phyloP scores from a whole-genome alignment of 164 flowering plant genomes.

The Dillenia turbinata region DNA sequence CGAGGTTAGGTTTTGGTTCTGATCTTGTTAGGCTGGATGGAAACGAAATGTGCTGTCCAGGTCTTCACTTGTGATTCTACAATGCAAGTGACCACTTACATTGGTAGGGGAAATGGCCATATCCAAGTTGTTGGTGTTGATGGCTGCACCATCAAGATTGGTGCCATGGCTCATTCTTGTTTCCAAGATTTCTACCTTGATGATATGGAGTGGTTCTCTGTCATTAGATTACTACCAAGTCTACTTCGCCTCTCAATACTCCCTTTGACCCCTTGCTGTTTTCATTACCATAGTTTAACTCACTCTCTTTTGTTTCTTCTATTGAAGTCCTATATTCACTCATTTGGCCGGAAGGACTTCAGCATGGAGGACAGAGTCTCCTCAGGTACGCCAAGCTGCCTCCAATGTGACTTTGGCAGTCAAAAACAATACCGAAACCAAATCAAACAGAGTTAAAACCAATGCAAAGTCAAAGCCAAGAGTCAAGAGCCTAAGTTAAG shows the following conservation, averaged over 20 bases:
- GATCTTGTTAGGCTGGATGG: slow-evolving; percentile 80
- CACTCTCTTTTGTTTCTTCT: not conserved
- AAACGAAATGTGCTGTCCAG: slow-evolving; percentile 82
- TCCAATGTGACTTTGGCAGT: slow-evolving; percentile 43
- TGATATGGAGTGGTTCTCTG: slow-evolving; percentile 82
- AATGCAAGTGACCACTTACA: slow-evolving; percentile 75
- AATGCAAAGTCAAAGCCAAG: no score
- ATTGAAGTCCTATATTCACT: slow-evolving; percentile 63
- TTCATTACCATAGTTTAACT: no score
- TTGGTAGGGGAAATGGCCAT: slow-evolving; percentile 74
- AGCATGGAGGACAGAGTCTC: slow-evolving; percentile 69
- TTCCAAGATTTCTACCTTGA: slow-evolving; percentile 55
- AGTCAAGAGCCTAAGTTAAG: no score
- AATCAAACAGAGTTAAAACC: no score
- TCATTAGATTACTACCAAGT: no score
- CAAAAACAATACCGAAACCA: no score
- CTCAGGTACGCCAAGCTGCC: slow-evolving; percentile 60
- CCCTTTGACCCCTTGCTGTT: not conserved
- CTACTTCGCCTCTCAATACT: slow-evolving; percentile 77
- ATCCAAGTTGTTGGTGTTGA: no score
- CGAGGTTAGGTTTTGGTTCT: slow-evolving; percentile 75
- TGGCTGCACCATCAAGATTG: slow-evolving; percentile 71
- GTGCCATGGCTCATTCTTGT: slow-evolving; percentile 75
- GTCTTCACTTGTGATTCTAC: slow-evolving; percentile 89
- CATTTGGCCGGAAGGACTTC: slow-evolving; percentile 69